Base-by-base conservation (phyloP, 1,139 yeast genomes). In the Debaryomyces sp. region DNA sequence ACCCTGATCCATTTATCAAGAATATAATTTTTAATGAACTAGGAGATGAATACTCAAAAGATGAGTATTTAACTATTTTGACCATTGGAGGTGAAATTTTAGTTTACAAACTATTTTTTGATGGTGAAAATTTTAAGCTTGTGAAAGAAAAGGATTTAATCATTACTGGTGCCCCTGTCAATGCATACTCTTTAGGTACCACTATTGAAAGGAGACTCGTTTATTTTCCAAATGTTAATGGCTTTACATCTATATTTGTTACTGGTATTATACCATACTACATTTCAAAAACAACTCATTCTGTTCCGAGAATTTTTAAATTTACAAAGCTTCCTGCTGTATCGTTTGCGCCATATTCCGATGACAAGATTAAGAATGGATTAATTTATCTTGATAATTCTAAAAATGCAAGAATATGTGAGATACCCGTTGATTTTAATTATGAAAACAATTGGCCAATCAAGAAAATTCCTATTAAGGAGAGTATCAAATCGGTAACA, bases 51-150 rank as follows among this genome's bases (percentile, higher is more conserved):
- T 73, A 80, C 46, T 60, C 66, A 30, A 67, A 68, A 43, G 72
- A 71, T 32, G 92, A 89, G 56, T 85, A 83, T 62, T 64, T 91
- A 51, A 76, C 91, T 0, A 72, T 89, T 6, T 70, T 90, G 44
- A 89, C 96, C 0, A 80, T 84, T 61, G 92, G 94, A 47, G 95
- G 95, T 58, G 96, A 90, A 63, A 71, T 89, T 1, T 71, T 83
- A 41, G 71, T 87, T 53, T 90, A 90, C 63, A 82, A 83, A 57
- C 68, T 85, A 38, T 81, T 73, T 50, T 74, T 73, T 54, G 83
- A 78, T 59, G 79, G 82, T 4, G 78, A 75, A 41, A 75, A 75
- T 54, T 77, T 73, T 55, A 71, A 75, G 51, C 73, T 85, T 45
- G 59, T 68, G 35, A 80, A 82, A 60, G 76, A 77, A 27, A 74